Conservation (phyloP, 73 alveolate genomes). For the Paramecium sonneborni region DNA sequence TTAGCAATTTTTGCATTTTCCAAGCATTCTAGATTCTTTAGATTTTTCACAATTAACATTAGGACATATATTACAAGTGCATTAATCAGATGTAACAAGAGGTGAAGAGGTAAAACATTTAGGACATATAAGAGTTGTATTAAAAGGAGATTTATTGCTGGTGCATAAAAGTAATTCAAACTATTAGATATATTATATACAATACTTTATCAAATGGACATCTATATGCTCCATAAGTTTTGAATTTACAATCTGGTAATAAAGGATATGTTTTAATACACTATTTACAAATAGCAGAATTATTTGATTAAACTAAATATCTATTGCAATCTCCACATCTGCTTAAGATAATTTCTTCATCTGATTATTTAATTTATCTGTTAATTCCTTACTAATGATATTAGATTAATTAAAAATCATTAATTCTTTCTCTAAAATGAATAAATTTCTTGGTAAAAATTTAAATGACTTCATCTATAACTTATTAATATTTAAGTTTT, state of each 20-base stretch:
- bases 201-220: slow-evolving; percentile 63
- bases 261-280: slow-evolving; percentile 32
- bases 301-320: slow-evolving; percentile 2
- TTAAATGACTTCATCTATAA: slow-evolving; percentile 89
- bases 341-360: slow-evolving; percentile 19
- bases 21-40: slow-evolving; percentile 34
- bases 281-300: not conserved
- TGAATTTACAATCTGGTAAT: slow-evolving; percentile 52
- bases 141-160: slow-evolving; percentile 43
- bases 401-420: not conserved
- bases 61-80: slow-evolving; percentile 59
- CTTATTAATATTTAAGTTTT: slow-evolving; percentile 82
- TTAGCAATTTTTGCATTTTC: slow-evolving; percentile 30
- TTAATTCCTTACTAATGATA: not conserved
- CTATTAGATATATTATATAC: not conserved
- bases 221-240: slow-evolving; percentile 35
- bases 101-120: slow-evolving; percentile 62
- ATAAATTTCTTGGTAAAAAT: slow-evolving; percentile 92
- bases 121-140: slow-evolving; percentile 56
- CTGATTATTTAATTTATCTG: slow-evolving; percentile 10
- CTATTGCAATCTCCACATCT: slow-evolving; percentile 66
- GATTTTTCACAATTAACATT: slow-evolving; percentile 41
- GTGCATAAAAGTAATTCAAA: slow-evolving; percentile 33
- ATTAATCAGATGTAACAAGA: slow-evolving; percentile 35
- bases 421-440: slow-evolving; percentile 77